Evolutionary conservation across 805 yeast genomes (phyloP), one percentile per base, ranked within the genome.

Genomic region (Schizosaccharomyces lindneri): DNA sequence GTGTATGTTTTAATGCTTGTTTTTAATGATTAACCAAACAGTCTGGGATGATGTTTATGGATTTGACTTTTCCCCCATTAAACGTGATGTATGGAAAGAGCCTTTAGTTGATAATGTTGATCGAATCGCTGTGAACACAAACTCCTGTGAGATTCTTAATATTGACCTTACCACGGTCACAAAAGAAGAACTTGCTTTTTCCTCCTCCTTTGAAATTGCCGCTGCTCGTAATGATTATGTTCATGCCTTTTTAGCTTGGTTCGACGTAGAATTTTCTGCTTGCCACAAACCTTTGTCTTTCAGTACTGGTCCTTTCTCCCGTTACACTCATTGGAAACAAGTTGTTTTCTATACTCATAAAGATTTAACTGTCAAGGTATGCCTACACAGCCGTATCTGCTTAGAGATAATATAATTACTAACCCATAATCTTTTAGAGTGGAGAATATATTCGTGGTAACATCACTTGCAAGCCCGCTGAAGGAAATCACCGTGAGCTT

Each of bases 321-420:
- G 82, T 67, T 88, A 89, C 77, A 93, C 98, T 17, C 99, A 93
- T 75, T 93, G 99, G 99, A 94, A 93, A 73, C 98, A 93, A 75
- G 85, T 96, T 21, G 94, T 93, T 1, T 88, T 94, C 74, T 94
- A 93, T 73, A 77, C 90, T 69, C 81, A 79, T 67, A 85, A 87
- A 68, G 95, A 86, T 36, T 73, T 90, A 65, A 85, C 64, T 46
- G 48, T 65, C 21, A 63, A 65, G 59, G 65, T 51, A 24, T 46
- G 51, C 17, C 27, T 19, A 46, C 41, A 13, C 51, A 46, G 13
- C 63, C 36, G 3, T 31, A 39, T 65, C 55, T 31, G 17, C 2
- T 29, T 29, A 4, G 15, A 11, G 32, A 46, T 32, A 55, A 39
- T 24, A 46, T 32, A 55, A 39, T 24, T n/a, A 9, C 17, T 82